Evolutionary conservation across 2,329 filamentous ascomycete species (phyloP), one percentile per base, ranked within the genome.

Genomic region (Cercospora sp.): DNA sequence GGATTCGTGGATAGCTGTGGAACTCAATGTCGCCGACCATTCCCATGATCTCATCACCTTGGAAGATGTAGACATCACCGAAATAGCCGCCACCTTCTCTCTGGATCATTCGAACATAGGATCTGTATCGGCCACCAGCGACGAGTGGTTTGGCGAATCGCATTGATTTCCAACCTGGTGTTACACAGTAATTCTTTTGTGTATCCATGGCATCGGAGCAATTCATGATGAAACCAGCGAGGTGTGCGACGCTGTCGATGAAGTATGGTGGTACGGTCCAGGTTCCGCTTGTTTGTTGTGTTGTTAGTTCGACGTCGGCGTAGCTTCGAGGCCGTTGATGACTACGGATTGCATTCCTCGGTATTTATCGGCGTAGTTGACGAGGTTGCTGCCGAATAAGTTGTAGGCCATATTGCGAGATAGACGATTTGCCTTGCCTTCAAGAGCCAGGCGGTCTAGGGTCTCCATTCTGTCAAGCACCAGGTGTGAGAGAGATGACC

Each of bases 1-100:
- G 82, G 71, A 86, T 86, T 72, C 89, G 88, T 43, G 89, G 88
- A 63, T 90, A 89, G 71, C 86, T 83, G 76, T 87, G 86, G 82
- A 90, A 90, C 78, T 88, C 88, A 71, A 75, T 71, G 10, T 66
- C 72, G 5, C 67, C 67, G 18, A 74, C 68, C 53, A 72, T 66
- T 1, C 70, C 74, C 5, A 73, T 61, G 28, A 75, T 69, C 13
- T 32, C 67, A 32, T 57, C 61, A 7, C 72, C 63, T 30, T 65
- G 68, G 53, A 75, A 45, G 59, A 75, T 71, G 61, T 71, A 74
- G 16, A 73, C 71, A 60, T 74, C 73, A n/a, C 73, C 72, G 1
- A 70, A 49, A 58, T 67, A 74, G 26, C 68, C 65, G 70, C 60
- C 83, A 80, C 26, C 49, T 28, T 34, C 61, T 49, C 57, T 62